Base-by-base conservation (phyloP, 208 protist species). In the Kentomonas sorsogonicus region DNA sequence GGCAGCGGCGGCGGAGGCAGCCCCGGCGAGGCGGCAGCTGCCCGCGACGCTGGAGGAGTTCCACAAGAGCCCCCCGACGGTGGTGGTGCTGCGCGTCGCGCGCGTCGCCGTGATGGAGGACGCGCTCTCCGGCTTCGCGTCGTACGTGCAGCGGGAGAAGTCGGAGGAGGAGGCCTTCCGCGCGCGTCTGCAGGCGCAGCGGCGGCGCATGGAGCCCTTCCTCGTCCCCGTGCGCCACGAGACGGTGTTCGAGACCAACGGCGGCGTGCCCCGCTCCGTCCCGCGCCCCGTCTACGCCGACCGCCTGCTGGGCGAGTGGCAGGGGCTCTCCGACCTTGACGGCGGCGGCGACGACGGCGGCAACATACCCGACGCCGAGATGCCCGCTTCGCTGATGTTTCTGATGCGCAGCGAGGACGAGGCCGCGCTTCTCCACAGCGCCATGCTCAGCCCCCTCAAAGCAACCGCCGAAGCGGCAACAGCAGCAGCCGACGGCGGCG, bases 31-130 rank as follows among this genome's bases (percentile, higher is more conserved):
- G n/a, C 13, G n/a, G 20, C 58, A 71, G 18, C 68, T 83, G 9
- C 76, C 76, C 1, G 68, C 62, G 16, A 79, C 76, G 0, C 67
- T 79, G 53, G 40, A 71, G 25, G 76, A 78, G 44, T 83, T 83
- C 43, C 63, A 69, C 44, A 55, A 72, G 16, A 69, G 40, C 27
- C 72, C 71, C 0, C 46, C 47, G 39, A 77, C 73, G 65, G 73
- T 63, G 20, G 68, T 79, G 27, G 67, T 68, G 13, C 63, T 83
- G 43, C 63, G 61, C n/a, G 68, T 62, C 1, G 51, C 66, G 9
- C 67, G 72, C 4, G 57, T 67, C 29, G 71, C 72, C 47, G 20
- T 83, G 55, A 72, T 83, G 55, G 59, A 69, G 11, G 76, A 83
- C 52, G 76, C 76, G 1, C 62, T 83, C 4, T 73, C 62, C 7